Evolutionary conservation across 352 stramenopile genomes (phyloP).

Genomic region (Pythium vanterpoolii): DNA sequence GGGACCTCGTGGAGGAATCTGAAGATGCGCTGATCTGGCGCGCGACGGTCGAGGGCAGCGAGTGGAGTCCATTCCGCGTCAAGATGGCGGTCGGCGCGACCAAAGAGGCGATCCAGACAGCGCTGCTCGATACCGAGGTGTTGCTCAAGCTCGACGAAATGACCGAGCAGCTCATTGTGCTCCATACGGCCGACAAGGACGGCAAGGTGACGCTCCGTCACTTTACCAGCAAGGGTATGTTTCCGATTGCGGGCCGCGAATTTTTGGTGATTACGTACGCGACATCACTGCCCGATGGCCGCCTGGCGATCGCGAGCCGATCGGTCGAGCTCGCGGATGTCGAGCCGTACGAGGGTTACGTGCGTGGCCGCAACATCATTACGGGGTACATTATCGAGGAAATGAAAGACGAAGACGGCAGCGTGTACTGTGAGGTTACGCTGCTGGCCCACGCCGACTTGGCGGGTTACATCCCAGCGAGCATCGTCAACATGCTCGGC

Average conservation of each 20-base stretch:
- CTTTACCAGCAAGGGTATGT: slow-evolving; percentile 74
- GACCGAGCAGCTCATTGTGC: slow-evolving; percentile 59
- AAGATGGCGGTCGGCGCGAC: slow-evolving; percentile 47
- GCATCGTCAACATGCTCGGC: slow-evolving; percentile 82
- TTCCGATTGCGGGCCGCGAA: slow-evolving; percentile 70
- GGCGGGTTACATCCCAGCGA: slow-evolving; percentile 72
- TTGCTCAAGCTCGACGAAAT: slow-evolving; percentile 79
- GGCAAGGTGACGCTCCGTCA: slow-evolving; percentile 63
- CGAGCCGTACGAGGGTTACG: slow-evolving; percentile 46
- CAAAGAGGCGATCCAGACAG: slow-evolving; percentile 50
- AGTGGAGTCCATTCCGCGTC: slow-evolving; percentile 73
- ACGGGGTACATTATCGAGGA: slow-evolving; percentile 80
- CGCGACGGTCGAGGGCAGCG: slow-evolving; percentile 52
- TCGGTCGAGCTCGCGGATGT: slow-evolving; percentile 53
- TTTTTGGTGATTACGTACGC: slow-evolving; percentile 68
- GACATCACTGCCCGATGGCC: slow-evolving; percentile 47
- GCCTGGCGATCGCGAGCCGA: slow-evolving; percentile 61
- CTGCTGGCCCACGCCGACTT: slow-evolving; percentile 77
- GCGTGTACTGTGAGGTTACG: slow-evolving; percentile 64
- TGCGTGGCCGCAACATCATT: slow-evolving; percentile 64
- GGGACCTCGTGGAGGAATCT: slow-evolving; percentile 59
- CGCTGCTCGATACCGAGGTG: slow-evolving; percentile 58
- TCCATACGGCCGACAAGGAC: slow-evolving; percentile 51
- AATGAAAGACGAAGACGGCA: slow-evolving; percentile 37
- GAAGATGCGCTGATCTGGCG: slow-evolving; percentile 57